phyloP scores from a whole-genome alignment of 164 flowering plant genomes.

The Sextonia rubra region DNA sequence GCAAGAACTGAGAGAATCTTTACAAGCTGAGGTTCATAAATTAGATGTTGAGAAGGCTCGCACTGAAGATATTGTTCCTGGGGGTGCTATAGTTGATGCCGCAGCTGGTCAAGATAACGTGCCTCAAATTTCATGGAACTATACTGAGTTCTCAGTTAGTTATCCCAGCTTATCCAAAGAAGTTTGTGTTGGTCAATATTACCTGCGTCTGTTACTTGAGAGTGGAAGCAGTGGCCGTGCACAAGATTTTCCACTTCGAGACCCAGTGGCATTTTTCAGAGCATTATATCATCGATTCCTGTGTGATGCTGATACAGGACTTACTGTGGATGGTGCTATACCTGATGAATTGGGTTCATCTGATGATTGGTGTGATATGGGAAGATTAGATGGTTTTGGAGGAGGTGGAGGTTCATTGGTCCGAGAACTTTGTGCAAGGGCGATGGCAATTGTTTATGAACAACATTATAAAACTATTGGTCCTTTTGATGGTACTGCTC shows the following conservation, averaged over 20 bases:
- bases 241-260: conserved; percentile 90
- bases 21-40: conserved; percentile 91
- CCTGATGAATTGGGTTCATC: conserved; percentile 95
- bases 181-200: conserved; percentile 99
- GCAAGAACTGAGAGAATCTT: conserved; percentile 83
- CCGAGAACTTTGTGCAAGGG: conserved; percentile 98
- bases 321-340: conserved; percentile 91
- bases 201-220: conserved; percentile 88
- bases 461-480: conserved; percentile 78
- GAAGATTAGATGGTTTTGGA: conserved; percentile 98
- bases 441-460: conserved; percentile 97
- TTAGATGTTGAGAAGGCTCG: conserved; percentile 90
- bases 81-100: conserved; percentile 39
- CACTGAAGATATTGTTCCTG: conserved; percentile 88
- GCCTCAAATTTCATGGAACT: conserved; percentile 94
- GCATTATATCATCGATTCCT: conserved; percentile 92
- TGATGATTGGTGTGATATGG: conserved; percentile 99
- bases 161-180: conserved; percentile 89
- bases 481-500: conserved; percentile 96
- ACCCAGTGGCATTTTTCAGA: conserved; percentile 92
- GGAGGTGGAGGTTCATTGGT: conserved; percentile 97
- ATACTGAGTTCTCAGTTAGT: conserved; percentile 75
- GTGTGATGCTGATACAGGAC: conserved; percentile 96
- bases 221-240: conserved; percentile 81
- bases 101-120: conserved; percentile 51